phyloP scores from a whole-genome alignment of 257 asterid species.

The Solanum medicagineum region DNA sequence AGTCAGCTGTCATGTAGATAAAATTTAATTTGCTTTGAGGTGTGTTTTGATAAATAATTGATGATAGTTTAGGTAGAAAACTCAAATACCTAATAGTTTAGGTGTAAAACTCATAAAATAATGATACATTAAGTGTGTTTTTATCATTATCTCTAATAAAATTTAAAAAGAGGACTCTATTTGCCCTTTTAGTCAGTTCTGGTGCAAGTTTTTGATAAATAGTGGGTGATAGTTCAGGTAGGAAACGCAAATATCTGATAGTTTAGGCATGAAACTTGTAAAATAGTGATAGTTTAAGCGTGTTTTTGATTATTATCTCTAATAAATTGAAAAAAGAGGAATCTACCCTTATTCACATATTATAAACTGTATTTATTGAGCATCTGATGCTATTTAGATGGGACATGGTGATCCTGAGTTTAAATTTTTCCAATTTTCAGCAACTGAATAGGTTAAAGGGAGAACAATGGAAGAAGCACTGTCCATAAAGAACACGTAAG shows the following conservation, averaged over 20 bases:
- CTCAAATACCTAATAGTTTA: too few species aligned
- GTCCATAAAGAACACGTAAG: slow-evolving; percentile 78
- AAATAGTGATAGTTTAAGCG: neutral
- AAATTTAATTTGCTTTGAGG: too few species aligned
- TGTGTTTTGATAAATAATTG: neutral
- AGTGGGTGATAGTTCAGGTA: too few species aligned
- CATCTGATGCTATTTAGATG: neutral
- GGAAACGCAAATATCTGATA: neutral
- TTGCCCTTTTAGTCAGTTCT: too few species aligned
- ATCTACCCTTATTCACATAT: neutral
- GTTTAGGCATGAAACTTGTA: neutral
- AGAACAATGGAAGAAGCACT: slow-evolving; percentile 72
- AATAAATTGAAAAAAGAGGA: neutral
- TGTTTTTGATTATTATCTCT: neutral
- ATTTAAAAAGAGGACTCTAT: too few species aligned
- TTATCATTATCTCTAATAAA: too few species aligned
- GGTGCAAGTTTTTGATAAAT: too few species aligned
- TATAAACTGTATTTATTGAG: neutral
- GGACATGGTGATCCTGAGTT: neutral
- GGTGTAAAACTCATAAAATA: too few species aligned
- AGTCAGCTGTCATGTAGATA: neutral
- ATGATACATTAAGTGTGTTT: too few species aligned
- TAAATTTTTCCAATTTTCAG: slow-evolving; percentile 21
- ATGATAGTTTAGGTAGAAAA: too few species aligned
- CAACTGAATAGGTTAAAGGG: slow-evolving; percentile 92